Percentiles rank a stretch among this genome's conserved stretches.
Conservation (phyloP, 1,284 basidiomycete species). For the Ustilago vetiveriae region DNA sequence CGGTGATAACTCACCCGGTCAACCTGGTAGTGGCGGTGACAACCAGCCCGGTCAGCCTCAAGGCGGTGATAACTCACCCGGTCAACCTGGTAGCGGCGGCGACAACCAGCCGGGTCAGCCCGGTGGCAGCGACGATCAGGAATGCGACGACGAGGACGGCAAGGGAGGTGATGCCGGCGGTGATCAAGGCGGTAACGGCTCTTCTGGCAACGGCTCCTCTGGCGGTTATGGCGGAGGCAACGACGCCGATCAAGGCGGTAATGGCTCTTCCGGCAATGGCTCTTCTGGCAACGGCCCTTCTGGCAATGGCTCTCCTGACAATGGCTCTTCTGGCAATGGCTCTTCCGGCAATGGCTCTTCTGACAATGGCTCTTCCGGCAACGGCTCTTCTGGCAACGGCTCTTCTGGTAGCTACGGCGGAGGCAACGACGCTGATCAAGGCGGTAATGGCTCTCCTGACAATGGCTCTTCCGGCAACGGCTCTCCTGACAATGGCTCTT, state of each 20-base stretch:
- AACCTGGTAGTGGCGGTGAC: background rate
- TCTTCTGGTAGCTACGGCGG: background rate
- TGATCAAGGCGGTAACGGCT: background rate
- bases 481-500: background rate
- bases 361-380: background rate
- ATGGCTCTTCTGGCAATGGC: background rate
- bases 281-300: background rate
- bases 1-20: background rate
- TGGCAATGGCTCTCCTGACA: no score
- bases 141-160: background rate
- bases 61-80: background rate
- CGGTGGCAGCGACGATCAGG: background rate
- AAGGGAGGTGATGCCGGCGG: background rate
- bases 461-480: background rate
- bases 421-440: background rate
- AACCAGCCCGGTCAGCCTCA: background rate
- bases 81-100: background rate
- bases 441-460: background rate
- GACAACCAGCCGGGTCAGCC: background rate
- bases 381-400: constrained; percentile 1
- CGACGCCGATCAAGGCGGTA: no score
- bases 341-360: background rate
- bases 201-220: background rate
- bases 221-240: no score
- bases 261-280: background rate